These are phyloP conservation scores for Pneumocystis carinii DNA, from an alignment of 1,139 yeast species.

Conservation along the genomic window DNA sequence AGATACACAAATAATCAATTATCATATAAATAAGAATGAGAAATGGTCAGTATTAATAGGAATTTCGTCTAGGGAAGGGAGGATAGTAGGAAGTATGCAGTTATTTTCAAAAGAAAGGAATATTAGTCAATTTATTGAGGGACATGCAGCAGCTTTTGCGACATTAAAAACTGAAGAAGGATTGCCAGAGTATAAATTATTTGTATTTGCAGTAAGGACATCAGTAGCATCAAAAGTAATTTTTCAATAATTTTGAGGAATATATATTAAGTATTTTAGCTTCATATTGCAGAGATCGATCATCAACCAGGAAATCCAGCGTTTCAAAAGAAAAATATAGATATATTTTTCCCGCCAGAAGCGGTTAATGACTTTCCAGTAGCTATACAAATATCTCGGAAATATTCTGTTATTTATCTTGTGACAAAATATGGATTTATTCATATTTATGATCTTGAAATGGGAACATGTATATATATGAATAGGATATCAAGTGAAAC, in stretches of 20 bases:
- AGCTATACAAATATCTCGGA: constrained; percentile 70
- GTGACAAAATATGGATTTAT: constrained; percentile 93
- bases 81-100: constrained; percentile 94
- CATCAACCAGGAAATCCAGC: constrained; percentile 75
- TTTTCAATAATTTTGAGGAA: background rate
- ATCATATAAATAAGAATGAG: constrained; percentile 63
- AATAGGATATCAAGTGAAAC: constrained; percentile 95
- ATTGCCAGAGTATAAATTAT: constrained; percentile 63
- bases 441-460: constrained; percentile 85
- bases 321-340: constrained; percentile 79
- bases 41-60: constrained; percentile 96
- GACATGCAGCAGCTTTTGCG: constrained; percentile 90
- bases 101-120: constrained; percentile 74
- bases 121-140: constrained; percentile 93
- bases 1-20: constrained; percentile 80
- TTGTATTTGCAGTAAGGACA: constrained; percentile 73
- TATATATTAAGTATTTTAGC: constrained; percentile 30
- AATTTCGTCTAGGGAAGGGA: constrained; percentile 85
- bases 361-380: constrained; percentile 95
- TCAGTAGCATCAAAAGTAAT: constrained; percentile 56
- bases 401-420: constrained; percentile 74
- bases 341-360: constrained; percentile 92
- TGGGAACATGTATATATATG: constrained; percentile 84
- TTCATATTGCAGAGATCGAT: constrained; percentile 92
- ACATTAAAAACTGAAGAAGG: constrained; percentile 61